These are phyloP conservation scores for Oehlia diaphana DNA, from an alignment of 192 early-diverging fungal species.

Conservation along the genomic window DNA sequence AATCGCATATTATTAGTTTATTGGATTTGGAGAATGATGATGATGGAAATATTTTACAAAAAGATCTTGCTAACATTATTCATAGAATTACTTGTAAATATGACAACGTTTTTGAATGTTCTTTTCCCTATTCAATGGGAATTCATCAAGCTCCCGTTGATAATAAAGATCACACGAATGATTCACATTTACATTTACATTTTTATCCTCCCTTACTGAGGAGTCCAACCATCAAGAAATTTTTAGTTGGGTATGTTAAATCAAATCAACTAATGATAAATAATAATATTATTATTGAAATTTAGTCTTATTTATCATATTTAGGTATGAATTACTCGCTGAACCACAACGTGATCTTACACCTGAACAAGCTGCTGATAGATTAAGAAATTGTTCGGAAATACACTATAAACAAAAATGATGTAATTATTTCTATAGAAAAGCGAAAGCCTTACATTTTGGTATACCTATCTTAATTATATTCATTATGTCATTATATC, in stretches of 20 bases:
- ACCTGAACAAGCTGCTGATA: conserved; percentile 84
- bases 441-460: no score
- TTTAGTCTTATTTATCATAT: not conserved
- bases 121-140: conserved; percentile 98
- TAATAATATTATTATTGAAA: not conserved
- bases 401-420: conserved; percentile 51
- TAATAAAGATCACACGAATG: conserved; percentile 46
- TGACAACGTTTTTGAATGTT: conserved; percentile 89
- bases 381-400: conserved; percentile 63
- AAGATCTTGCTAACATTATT: conserved; percentile 76
- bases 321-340: conserved; percentile 89
- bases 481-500: no score
- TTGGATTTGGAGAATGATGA: conserved; percentile 51
- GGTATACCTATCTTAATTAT: no score
- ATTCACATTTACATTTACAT: conserved; percentile 86
- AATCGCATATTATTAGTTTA: conserved; percentile 60
- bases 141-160: conserved; percentile 84
- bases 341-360: conserved; percentile 95
- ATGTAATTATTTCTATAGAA: not conserved
- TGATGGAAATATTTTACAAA: conserved; percentile 22
- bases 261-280: not conserved
- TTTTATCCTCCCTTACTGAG: conserved; percentile 95
- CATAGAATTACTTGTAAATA: conserved; percentile 79
- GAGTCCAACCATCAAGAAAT: conserved; percentile 90
- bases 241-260: conserved; percentile 81